Conservation (phyloP, 176 grass and related monocot species). For the Raddia guianensis region DNA sequence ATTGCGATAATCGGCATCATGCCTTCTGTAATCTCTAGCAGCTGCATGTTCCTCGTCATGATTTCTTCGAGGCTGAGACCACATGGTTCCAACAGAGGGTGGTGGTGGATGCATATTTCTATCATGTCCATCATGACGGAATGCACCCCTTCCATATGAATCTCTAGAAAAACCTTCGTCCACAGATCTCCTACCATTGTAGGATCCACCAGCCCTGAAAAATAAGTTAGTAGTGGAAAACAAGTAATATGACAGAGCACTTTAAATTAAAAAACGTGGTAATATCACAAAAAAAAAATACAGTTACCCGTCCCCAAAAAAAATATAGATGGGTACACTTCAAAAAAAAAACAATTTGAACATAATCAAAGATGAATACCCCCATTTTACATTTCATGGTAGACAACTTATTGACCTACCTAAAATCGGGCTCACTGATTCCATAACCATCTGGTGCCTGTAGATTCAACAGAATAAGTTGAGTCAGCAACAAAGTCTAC, state of each 20-base stretch:
- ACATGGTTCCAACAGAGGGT: slow-evolving; percentile 56
- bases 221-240: slow-evolving; percentile 50
- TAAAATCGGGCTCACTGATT: slow-evolving; percentile 73
- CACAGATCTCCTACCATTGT: slow-evolving; percentile 73
- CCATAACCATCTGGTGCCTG: slow-evolving; percentile 95
- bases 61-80: slow-evolving; percentile 80
- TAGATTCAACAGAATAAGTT: slow-evolving; percentile 99
- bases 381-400: not conserved
- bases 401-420: slow-evolving; percentile 41
- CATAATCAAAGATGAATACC: not conserved
- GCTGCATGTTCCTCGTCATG: slow-evolving; percentile 68
- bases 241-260: slow-evolving; percentile 38
- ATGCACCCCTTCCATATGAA: slow-evolving; percentile 71
- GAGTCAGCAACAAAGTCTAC: slow-evolving; percentile 88
- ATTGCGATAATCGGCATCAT: slow-evolving; percentile 49
- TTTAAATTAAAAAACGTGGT: slow-evolving; percentile 12
- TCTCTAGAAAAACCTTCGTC: slow-evolving; percentile 69
- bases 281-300: not conserved
- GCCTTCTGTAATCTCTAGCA: slow-evolving; percentile 74
- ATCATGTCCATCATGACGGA: slow-evolving; percentile 57
- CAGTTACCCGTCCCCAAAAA: not conserved
- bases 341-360: slow-evolving; percentile 27
- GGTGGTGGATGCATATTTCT: slow-evolving; percentile 74
- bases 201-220: slow-evolving; percentile 77
- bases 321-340: not conserved